These are phyloP conservation scores for Acorus calamus DNA, from an alignment of 106 monocot genomes.

Conservation along the genomic window DNA sequence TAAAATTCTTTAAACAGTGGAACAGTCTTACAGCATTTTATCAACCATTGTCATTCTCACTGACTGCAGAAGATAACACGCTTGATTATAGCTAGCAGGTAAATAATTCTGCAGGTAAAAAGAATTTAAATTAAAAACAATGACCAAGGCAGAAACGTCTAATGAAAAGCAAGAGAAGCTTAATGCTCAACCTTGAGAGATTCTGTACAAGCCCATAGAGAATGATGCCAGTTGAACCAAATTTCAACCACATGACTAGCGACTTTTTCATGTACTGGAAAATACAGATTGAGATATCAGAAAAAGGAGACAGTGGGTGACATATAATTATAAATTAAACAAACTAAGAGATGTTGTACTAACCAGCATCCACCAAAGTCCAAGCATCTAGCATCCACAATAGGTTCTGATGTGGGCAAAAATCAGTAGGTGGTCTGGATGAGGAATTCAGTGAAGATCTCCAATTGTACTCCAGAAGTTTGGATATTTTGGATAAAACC, in stretches of 20 bases:
- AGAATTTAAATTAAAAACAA: constrained; percentile 5
- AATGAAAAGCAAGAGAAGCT: not conserved
- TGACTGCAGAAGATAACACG: constrained; percentile 30
- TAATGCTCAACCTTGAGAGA: constrained; percentile 34
- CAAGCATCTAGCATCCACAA: constrained; percentile 65
- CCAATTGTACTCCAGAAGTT: constrained; percentile 30
- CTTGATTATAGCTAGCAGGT: constrained; percentile 9
- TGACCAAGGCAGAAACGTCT: not conserved
- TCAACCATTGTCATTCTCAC: constrained; percentile 30
- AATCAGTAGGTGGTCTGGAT: constrained; percentile 60
- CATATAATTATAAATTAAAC: not conserved
- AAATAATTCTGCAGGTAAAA: constrained; percentile 24
- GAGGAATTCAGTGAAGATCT: constrained; percentile 59
- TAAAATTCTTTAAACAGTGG: not conserved
- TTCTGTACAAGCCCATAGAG: constrained; percentile 53
- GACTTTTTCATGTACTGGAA: constrained; percentile 32
- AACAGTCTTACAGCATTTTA: constrained; percentile 51
- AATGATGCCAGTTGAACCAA: constrained; percentile 84
- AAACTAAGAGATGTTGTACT: not conserved
- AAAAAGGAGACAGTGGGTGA: not conserved
- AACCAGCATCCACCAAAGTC: constrained; percentile 49
- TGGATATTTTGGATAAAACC: constrained; percentile 21
- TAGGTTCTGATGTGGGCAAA: constrained; percentile 57
- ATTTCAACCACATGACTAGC: constrained; percentile 47
- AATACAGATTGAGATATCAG: not conserved